Evolutionary conservation across 2,329 filamentous ascomycete species (phyloP), one percentile per base, ranked within the genome.

Genomic region (Colletotrichum sansevieriae): DNA sequence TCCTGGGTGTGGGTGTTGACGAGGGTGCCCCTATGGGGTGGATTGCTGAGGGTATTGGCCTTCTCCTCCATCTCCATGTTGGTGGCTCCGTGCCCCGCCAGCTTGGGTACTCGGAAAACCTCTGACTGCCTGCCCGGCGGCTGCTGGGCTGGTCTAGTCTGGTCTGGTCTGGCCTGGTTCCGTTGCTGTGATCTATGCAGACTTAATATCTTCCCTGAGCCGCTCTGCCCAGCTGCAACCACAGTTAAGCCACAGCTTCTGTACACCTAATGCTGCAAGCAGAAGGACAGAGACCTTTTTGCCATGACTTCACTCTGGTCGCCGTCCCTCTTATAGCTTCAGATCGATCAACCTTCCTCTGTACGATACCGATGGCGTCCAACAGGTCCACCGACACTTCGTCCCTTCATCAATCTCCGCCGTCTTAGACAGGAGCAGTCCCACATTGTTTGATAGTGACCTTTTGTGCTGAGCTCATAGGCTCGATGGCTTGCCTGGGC

Each of bases 371-470:
- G 25, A 60, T 46, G 37, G 49, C 35, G 62, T 33, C 35, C 47
- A 29, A 65, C 39, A 44, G 25, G 41, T 22, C 51, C 43, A 47
- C 29, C 47, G 39, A 29, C 29, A 47, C 39, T 55, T 65, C 29
- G 9, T 29, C 29, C 37, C 29, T 47, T 54, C 46, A 44, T 65
- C 65, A 68, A 68, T 65, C 54, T 61, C 65, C 55, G 47, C 62
- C 63, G 49, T 60, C 62, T 61, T 56, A 65, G 62, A 65, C 65
- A 68, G 65, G 65, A 65, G 41, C 62, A 59, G 65, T 59, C 49
- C 55, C 62, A 56, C 62, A 65, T 60, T 55, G 41, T 56, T 55
- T 56, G 47, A 44, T 54, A 60, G 62, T 68, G 62, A 65, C 65
- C 65, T 60, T 33, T 60, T 12, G 25, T 51, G 35, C 47, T 15